Evolutionary conservation across 176 grass and related monocot species (phyloP), one percentile per base, ranked within the genome.

Genomic region (Avena sativa): DNA sequence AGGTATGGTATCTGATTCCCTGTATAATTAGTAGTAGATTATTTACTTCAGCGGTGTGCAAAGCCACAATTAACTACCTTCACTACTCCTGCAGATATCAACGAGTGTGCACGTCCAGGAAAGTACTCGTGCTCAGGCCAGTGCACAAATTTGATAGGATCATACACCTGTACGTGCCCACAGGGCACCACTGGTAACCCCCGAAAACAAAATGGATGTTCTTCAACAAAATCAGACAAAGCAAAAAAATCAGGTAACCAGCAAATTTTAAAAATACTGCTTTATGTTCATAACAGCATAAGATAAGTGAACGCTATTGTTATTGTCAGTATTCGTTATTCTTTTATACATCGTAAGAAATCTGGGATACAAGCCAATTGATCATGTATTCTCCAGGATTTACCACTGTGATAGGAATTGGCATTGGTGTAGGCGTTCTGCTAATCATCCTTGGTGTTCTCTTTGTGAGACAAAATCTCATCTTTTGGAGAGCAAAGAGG

Each of bases 401-500:
- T 50, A 50, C 49, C 9, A 51, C 6, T 81, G 61, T 26, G 19
- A 11, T 81, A 34, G 61, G 61, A 67, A 19, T 81, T 6, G 0
- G 25, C 46, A 32, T 61, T 5, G 1, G 44, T 81, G 63, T 81
- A 30, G 72, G 55, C 14, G 17, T 58, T 58, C 17, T 58, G 55
- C 17, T 17, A 8, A 67, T 88, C 40, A 82, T 80, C 14, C 58
- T 88, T 40, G 59, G 56, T 50, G 50, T 66, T 55, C 76, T 80
- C 26, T 62, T 85, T 30, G 63, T 85, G 6, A 84, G 68, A 12
- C 74, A 80, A 43, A 89, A 85, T 10, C 49, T 50, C 11, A 11
- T 57, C 49, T 13, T 51, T 62, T 21, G 75, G 52, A 85, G 75
- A 56, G 57, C 68, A 36, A 92, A 28, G 63, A 92, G 64, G 66